Conservation (phyloP, 148 eudicot species). For the Heliamphora exappendiculata region DNA sequence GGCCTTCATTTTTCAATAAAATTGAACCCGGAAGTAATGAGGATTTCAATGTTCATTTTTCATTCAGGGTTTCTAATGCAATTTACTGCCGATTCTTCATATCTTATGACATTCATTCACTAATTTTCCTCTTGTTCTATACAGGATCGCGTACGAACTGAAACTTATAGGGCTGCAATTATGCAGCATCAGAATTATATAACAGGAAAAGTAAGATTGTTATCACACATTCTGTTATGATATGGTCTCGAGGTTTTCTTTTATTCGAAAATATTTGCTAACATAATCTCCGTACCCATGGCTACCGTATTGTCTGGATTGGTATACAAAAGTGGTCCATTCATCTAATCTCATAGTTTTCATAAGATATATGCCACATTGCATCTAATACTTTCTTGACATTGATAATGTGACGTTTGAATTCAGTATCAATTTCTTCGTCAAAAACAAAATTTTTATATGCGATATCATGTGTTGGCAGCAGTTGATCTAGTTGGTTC, state of each 20-base stretch:
- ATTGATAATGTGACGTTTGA: neutral
- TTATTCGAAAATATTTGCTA: neutral
- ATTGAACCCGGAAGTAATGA: neutral
- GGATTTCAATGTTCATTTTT: neutral
- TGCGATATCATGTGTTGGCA: neutral
- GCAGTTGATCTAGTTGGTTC: neutral
- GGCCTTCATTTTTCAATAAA: too few species aligned
- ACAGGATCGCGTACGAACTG: conserved; percentile 97
- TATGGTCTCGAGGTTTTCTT: neutral
- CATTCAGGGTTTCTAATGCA: neutral
- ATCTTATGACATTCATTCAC: neutral
- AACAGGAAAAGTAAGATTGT: conserved; percentile 72
- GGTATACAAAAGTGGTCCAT: neutral
- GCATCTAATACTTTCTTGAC: neutral
- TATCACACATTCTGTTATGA: conserved; percentile 6
- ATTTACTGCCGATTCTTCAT: neutral
- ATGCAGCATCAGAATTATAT: conserved; percentile 64
- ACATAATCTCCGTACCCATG: neutral
- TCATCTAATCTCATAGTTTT: neutral
- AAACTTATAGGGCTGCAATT: conserved; percentile 78
- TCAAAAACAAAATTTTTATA: neutral
- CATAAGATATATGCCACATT: neutral
- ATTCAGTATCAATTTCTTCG: neutral
- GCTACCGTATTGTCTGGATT: neutral
- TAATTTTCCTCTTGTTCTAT: conserved; percentile 9